These are phyloP conservation scores for Spergularia bocconei DNA, from an alignment of 148 eudicot genomes.

Conservation along the genomic window DNA sequence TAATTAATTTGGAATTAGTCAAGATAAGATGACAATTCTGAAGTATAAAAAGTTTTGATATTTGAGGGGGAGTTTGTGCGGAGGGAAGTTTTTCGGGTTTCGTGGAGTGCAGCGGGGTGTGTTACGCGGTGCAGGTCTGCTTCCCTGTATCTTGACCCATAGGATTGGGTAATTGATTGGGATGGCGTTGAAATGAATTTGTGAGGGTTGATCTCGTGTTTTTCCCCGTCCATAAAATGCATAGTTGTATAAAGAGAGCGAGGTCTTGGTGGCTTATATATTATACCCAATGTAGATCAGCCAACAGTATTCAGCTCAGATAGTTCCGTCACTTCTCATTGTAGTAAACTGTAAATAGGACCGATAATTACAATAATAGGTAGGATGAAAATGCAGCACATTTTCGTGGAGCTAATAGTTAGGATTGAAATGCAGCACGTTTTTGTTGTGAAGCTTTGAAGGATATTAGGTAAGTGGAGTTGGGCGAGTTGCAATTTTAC, in stretches of 20 bases:
- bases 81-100: background rate
- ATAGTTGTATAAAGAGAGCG: too few relatives aligned
- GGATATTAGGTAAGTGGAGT: background rate
- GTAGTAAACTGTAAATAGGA: background rate
- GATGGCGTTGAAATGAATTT: background rate
- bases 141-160: background rate
- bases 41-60: background rate
- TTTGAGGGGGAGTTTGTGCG: background rate
- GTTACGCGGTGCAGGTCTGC: background rate
- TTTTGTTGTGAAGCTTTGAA: background rate
- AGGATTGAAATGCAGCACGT: background rate
- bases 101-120: background rate
- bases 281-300: background rate
- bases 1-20: conserved; percentile 24
- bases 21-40: background rate
- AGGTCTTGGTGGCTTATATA: too few relatives aligned
- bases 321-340: background rate
- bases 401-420: background rate
- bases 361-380: background rate
- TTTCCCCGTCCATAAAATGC: too few relatives aligned
- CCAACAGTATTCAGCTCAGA: background rate
- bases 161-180: background rate
- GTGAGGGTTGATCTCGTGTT: background rate
- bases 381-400: background rate
- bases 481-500: background rate